Conservation (phyloP, 2,329 filamentous ascomycete genomes). For the Ophiocordyceps australis region DNA sequence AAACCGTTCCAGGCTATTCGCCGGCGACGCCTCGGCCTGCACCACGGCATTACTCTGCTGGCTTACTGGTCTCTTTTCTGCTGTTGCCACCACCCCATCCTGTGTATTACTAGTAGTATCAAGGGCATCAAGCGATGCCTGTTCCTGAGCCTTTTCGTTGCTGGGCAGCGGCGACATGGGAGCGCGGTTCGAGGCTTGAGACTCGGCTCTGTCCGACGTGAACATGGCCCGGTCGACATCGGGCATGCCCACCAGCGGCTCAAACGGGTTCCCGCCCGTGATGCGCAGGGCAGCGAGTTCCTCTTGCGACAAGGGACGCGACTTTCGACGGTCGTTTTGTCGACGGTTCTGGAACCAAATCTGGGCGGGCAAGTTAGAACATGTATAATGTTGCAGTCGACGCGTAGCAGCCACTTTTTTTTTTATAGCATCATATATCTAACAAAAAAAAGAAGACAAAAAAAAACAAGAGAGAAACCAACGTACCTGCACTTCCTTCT, state of each 20-base stretch:
- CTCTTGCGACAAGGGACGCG: slow-evolving; percentile 61
- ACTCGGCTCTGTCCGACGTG: slow-evolving; percentile 9
- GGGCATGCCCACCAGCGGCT: too few species aligned
- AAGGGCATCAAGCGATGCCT: slow-evolving; percentile 7
- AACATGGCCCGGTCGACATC: too few species aligned
- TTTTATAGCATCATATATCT: too few species aligned
- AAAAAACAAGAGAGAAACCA: background rate
- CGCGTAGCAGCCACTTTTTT: too few species aligned
- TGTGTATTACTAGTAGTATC: too few species aligned
- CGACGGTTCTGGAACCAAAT: slow-evolving; percentile 97
- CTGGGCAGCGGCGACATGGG: slow-evolving; percentile 7
- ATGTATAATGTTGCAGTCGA: background rate
- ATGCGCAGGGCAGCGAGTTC: slow-evolving; percentile 54
- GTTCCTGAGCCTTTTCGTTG: slow-evolving; percentile 2
- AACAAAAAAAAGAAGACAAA: too few species aligned
- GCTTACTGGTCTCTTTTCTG: too few species aligned
- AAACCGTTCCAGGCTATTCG: slow-evolving; percentile 8
- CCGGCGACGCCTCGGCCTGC: slow-evolving; percentile 5
- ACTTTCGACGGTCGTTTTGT: slow-evolving; percentile 83
- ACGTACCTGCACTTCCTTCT: slow-evolving; percentile 91
- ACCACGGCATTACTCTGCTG: slow-evolving; percentile 1
- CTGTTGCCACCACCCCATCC: too few species aligned
- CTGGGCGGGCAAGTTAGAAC: slow-evolving; percentile 25
- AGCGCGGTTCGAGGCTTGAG: slow-evolving; percentile 8
- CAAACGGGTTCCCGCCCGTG: too few species aligned